Percentiles rank a stretch among this genome's conserved stretches.
Conservation (phyloP, 2,329 filamentous ascomycete genomes). For the Tolypocladium inflatum region DNA sequence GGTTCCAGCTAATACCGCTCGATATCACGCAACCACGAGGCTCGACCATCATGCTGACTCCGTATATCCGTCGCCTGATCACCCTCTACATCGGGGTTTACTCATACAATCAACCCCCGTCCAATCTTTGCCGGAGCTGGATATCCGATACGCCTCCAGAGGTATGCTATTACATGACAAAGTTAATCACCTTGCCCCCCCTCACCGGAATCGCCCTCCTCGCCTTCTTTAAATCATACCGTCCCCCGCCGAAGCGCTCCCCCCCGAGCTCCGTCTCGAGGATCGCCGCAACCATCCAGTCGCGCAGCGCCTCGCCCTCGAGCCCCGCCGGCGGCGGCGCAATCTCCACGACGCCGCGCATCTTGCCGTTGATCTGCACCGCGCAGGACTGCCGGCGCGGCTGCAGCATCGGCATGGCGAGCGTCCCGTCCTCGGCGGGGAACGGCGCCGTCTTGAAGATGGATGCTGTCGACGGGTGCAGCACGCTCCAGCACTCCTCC, state of each 20-base stretch:
- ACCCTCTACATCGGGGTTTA: no score
- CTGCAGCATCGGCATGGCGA: slow-evolving; percentile 38
- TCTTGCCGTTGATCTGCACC: slow-evolving; percentile 73
- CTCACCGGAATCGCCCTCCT: slow-evolving; percentile 58
- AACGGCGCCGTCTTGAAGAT: slow-evolving; percentile 44
- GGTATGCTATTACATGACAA: slow-evolving; percentile 41
- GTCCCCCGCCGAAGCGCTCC: slow-evolving; percentile 39
- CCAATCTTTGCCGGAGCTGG: not conserved
- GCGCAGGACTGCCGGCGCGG: slow-evolving; percentile 46
- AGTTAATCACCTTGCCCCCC: slow-evolving; percentile 63
- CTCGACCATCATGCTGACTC: not conserved
- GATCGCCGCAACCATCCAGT: slow-evolving; percentile 54
- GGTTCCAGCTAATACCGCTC: not conserved
- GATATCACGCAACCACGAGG: not conserved
- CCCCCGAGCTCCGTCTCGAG: slow-evolving; percentile 51
- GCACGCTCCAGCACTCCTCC: slow-evolving; percentile 67
- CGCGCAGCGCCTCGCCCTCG: slow-evolving; percentile 34
- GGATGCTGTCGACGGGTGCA: slow-evolving; percentile 31
- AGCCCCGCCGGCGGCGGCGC: slow-evolving; percentile 36
- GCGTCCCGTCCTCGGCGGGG: slow-evolving; percentile 44
- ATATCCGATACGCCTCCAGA: not conserved
- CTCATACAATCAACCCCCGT: not conserved
- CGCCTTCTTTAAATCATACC: slow-evolving; percentile 38
- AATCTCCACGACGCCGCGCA: slow-evolving; percentile 59
- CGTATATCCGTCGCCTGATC: not conserved